Evolutionary conservation across 192 early-diverging fungal genomes (phyloP).

Genomic region (Thoreauomyces humboldtii): DNA sequence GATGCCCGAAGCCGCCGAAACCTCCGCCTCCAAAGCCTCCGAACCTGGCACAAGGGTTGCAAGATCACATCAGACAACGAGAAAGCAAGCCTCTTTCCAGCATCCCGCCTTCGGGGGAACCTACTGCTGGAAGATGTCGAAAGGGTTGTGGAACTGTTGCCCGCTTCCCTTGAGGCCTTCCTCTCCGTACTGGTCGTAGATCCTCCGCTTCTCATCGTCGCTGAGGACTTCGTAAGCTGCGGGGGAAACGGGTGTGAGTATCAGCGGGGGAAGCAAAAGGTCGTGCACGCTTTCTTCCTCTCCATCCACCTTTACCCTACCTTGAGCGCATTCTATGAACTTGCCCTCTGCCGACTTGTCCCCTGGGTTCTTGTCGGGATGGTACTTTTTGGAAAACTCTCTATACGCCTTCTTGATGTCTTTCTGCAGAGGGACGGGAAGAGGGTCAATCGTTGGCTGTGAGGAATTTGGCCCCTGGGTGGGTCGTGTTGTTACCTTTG

Average conservation of each 20-base stretch:
- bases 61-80: no score
- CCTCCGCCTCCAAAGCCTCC: constrained; percentile 58
- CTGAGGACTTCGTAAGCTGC: constrained; percentile 88
- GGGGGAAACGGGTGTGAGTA: no score
- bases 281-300: not conserved
- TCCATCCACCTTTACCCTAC: constrained; percentile 2
- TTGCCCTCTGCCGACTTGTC: constrained; percentile 81
- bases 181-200: constrained; percentile 93
- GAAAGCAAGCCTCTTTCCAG: no score
- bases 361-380: constrained; percentile 65
- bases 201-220: constrained; percentile 86
- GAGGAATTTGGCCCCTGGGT: not conserved
- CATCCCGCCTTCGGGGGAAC: not conserved
- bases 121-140: constrained; percentile 93
- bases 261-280: not conserved
- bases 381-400: constrained; percentile 78
- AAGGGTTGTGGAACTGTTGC: constrained; percentile 87
- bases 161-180: constrained; percentile 84
- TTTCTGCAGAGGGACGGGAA: constrained; percentile 31
- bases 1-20: constrained; percentile 18
- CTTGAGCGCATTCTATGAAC: constrained; percentile 78
- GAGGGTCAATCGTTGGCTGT: not conserved
- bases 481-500: constrained; percentile 39
- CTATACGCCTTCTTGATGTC: constrained; percentile 97
- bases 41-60: constrained; percentile 13